Base-by-base conservation (phyloP, 1,284 basidiomycete genomes). In the Ceratobasidium sp. region DNA sequence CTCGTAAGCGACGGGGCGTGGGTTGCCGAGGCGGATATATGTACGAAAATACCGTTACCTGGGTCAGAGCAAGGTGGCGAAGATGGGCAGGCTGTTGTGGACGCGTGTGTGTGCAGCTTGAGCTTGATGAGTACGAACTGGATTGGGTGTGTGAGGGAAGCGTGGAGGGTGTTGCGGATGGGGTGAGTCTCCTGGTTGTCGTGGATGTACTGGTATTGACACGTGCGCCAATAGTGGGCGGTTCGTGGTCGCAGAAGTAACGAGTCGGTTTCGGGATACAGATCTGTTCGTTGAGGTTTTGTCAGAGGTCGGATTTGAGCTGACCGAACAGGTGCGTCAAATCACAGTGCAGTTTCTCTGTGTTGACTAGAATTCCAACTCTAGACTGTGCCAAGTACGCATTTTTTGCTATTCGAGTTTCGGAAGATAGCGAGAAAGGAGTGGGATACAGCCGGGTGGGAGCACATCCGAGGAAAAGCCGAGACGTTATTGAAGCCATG, bases 101-200 rank as follows among this genome's bases (percentile, higher is more conserved):
- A 99, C 78, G 90, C 93, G 5, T 95, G 89, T 0, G 90, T 99
- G 33, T 99, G 95, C 79, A 94, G 95, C 51, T 84, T 99, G 74
- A 96, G 94, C 77, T 83, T 99, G 74, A 99, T 99, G 97, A 93
- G 94, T 44, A 94, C 90, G 11, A 98, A 99, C 79, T 99, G 97
- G 97, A 86, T 94, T 16, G 86, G 86, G 28, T 95, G 94, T 79
- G 85, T 98, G 44, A 84, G 91, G 38, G 96, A 99, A 80, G 92
- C 92, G 2, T 92, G 92, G 86, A 84, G 97, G 73, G 87, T 99
- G 38, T 83, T 99, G 49, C 90, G 89, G 78, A 81, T 84, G 14
- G 88, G 87, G 95, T 96, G 77, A 78, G 91, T 84, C 1, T 59
- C n/a, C 36, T 28, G 71, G 66, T n/a, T 73, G 51, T 28, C 69